phyloP scores from a whole-genome alignment of 768 basidiomycete species.

The Boletus pseudo-olivaceus region DNA sequence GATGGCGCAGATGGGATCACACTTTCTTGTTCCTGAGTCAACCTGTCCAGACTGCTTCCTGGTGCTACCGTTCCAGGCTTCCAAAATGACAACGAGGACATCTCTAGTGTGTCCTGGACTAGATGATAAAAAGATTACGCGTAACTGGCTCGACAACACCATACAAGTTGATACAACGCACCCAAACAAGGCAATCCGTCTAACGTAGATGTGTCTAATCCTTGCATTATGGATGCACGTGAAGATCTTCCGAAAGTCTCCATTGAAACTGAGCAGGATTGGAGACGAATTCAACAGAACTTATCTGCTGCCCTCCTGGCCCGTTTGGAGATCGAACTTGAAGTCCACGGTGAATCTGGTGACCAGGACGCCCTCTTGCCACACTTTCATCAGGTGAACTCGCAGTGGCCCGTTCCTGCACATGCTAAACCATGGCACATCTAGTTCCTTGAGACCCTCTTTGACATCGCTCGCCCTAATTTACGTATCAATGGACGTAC shows the following conservation, averaged over 20 bases:
- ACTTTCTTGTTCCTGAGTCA: conserved; percentile 69
- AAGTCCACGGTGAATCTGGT: conserved; percentile 34
- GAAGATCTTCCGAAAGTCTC: conserved; percentile 53
- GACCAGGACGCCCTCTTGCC: conserved; percentile 48
- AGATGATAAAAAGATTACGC: not conserved
- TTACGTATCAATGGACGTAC: conserved; percentile 78
- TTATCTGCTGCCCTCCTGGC: conserved; percentile 45
- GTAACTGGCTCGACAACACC: no score
- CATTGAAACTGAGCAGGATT: conserved; percentile 63
- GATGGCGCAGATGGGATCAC: conserved; percentile 64
- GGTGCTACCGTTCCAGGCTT: conserved; percentile 84
- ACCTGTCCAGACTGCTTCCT: conserved; percentile 84
- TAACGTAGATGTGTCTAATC: no score
- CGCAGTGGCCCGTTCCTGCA: not conserved
- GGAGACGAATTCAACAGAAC: conserved; percentile 57
- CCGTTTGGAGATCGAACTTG: conserved; percentile 46
- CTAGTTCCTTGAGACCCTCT: conserved; percentile 62
- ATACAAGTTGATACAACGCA: not conserved
- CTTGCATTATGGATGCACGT: conserved; percentile 28
- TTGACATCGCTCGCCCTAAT: conserved; percentile 64
- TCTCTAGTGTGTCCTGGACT: conserved; percentile 13
- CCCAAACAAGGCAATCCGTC: not conserved
- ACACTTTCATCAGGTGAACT: conserved; percentile 49
- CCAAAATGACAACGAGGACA: conserved; percentile 74
- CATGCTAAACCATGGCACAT: not conserved